Evolutionary conservation across 306 rosid species (phyloP).

Genomic region (Dicorynia guianensis): DNA sequence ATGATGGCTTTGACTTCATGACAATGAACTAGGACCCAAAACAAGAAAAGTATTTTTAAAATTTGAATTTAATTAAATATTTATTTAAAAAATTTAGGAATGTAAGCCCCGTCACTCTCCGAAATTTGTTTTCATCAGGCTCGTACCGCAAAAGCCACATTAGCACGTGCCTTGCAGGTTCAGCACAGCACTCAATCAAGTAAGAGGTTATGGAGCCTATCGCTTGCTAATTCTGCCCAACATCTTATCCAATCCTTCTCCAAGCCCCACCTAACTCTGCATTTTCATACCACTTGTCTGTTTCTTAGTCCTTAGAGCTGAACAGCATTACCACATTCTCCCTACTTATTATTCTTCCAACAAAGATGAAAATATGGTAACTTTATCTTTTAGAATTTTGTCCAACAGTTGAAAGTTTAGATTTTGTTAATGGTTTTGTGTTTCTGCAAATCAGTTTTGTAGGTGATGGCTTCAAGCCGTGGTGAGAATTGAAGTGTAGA

Average conservation of each 20-base stretch:
- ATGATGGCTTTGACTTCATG: slow-evolving; percentile 39
- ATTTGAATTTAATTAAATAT: no score
- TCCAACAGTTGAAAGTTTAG: slow-evolving; percentile 23
- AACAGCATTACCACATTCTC: slow-evolving; percentile 21
- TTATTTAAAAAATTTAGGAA: no score
- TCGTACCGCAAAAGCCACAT: slow-evolving; percentile 44
- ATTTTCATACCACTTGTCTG: slow-evolving; percentile 10
- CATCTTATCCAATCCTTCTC: slow-evolving; percentile 30
- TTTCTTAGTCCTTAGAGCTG: slow-evolving; percentile 2
- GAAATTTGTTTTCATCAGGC: slow-evolving; percentile 27
- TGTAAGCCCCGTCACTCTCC: slow-evolving; percentile 42
- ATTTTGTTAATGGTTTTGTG: slow-evolving; percentile 12
- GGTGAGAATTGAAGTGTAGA: slow-evolving; percentile 55
- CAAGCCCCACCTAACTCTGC: slow-evolving; percentile 36
- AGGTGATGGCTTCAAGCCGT: slow-evolving; percentile 66
- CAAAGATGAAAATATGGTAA: slow-evolving; percentile 60
- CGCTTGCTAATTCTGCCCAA: slow-evolving; percentile 8
- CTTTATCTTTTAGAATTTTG: slow-evolving; percentile 24
- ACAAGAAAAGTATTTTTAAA: no score
- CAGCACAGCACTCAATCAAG: no score
- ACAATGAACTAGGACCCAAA: slow-evolving; percentile 26
- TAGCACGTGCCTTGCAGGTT: no score
- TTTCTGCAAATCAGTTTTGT: slow-evolving; percentile 21
- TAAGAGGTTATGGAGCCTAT: slow-evolving; percentile 43
- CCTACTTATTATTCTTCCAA: not conserved